Conservation (phyloP, 305 asterid genomes). For the Solanum hybrid region DNA sequence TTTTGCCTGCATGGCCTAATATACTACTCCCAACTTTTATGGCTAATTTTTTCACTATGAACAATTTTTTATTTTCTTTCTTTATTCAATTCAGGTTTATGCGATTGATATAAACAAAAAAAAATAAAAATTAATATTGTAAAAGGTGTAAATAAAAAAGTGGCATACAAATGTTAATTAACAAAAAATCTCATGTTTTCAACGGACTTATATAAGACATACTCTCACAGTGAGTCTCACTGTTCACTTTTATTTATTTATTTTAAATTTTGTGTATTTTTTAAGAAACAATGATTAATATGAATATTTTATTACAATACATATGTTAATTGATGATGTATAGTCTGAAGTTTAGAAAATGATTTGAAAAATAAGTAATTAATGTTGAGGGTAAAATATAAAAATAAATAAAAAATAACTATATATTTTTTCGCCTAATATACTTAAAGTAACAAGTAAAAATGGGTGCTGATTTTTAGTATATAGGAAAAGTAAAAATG, state of each 20-base stretch:
- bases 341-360: too few species aligned
- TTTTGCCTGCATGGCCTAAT: neutral
- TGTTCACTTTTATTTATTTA: too few species aligned
- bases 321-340: neutral
- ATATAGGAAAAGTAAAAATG: neutral
- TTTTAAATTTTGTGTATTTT: too few species aligned
- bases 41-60: neutral
- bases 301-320: neutral
- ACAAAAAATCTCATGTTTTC: neutral
- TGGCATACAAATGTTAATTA: too few species aligned
- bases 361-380: too few species aligned
- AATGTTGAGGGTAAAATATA: too few species aligned
- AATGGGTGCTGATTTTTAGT: neutral
- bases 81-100: neutral
- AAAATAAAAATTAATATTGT: neutral
- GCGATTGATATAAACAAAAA: neutral
- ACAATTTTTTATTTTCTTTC: neutral
- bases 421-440: too few species aligned
- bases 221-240: neutral
- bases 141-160: neutral
- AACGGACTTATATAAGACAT: neutral
- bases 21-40: neutral
- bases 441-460: too few species aligned
- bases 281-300: too few species aligned
- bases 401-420: too few species aligned